Percentiles rank a stretch among this genome's conserved stretches.
Conservation (phyloP, 2,329 filamentous ascomycete genomes). For the Arthrobotrys megalospora region DNA sequence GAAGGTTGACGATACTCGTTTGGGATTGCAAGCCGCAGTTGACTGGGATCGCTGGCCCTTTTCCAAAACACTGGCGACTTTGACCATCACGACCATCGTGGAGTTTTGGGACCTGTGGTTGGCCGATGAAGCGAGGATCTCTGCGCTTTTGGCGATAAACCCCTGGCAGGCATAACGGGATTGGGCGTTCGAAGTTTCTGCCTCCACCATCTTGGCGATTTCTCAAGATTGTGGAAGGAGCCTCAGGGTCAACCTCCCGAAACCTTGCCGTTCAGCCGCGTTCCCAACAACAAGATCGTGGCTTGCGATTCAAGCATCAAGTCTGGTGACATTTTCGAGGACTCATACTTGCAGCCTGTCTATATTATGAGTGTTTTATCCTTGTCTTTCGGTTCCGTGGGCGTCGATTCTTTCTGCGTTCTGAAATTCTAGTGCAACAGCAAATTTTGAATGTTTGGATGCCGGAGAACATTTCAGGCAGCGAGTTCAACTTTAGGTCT, state of each 20-base stretch:
- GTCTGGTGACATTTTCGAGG: not conserved
- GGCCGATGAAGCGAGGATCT: slow-evolving; percentile 36
- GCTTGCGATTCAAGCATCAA: not conserved
- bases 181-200: slow-evolving; percentile 22
- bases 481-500: no score
- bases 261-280: slow-evolving; percentile 3
- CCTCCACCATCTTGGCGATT: slow-evolving; percentile 26
- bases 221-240: slow-evolving; percentile 41
- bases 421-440: no score
- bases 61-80: slow-evolving; percentile 56
- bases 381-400: not conserved
- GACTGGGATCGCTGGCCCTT: slow-evolving; percentile 1
- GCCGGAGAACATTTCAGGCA: no score
- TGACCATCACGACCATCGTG: not conserved
- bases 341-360: slow-evolving; percentile 6
- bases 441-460: no score
- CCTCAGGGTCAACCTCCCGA: slow-evolving; percentile 56
- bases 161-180: slow-evolving; percentile 14
- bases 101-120: slow-evolving; percentile 26
- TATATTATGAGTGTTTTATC: not conserved
- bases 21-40: not conserved
- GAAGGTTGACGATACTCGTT: slow-evolving; percentile 29
- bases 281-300: not conserved
- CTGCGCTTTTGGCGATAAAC: slow-evolving; percentile 43
- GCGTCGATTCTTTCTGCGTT: no score